phyloP scores from a whole-genome alignment of 2,329 filamentous ascomycete genomes.

The Fonsecaea nubica region DNA sequence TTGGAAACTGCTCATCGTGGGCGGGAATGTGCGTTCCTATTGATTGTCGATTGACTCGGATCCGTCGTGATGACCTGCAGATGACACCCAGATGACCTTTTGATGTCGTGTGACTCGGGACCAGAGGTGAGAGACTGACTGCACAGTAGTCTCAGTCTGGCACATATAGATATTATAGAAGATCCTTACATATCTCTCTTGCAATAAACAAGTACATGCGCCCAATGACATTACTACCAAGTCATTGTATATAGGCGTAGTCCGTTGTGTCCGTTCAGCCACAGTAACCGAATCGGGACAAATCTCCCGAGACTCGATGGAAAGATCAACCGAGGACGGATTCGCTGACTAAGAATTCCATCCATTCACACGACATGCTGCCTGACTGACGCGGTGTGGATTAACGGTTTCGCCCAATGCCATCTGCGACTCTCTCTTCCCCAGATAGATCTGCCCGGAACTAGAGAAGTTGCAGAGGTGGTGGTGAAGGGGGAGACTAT shows the following conservation, averaged over 20 bases:
- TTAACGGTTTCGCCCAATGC: conserved; percentile 9
- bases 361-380: conserved; percentile 19
- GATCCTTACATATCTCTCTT: not conserved
- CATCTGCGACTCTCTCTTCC: conserved; percentile 5
- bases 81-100: conserved; percentile 15
- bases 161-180: not conserved
- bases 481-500: conserved; percentile 55
- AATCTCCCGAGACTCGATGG: not conserved
- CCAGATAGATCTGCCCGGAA: conserved; percentile 7
- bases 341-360: conserved; percentile 16
- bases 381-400: conserved; percentile 10
- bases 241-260: not conserved
- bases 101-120: conserved; percentile 13
- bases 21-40: not conserved
- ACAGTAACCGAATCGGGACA: not conserved
- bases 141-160: not conserved
- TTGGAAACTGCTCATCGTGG: conserved; percentile 26
- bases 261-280: not conserved
- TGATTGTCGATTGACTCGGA: not conserved
- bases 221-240: conserved; percentile 8
- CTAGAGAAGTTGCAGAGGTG: conserved; percentile 15
- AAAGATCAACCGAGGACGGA: not conserved
- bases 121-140: not conserved
- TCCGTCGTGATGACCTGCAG: not conserved
- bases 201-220: not conserved